A percentile compares a stretch with the other conserved stretches of the same genome.
Conservation (phyloP, 2,329 filamentous ascomycete species). For the Chaetomiaceae sp. region DNA sequence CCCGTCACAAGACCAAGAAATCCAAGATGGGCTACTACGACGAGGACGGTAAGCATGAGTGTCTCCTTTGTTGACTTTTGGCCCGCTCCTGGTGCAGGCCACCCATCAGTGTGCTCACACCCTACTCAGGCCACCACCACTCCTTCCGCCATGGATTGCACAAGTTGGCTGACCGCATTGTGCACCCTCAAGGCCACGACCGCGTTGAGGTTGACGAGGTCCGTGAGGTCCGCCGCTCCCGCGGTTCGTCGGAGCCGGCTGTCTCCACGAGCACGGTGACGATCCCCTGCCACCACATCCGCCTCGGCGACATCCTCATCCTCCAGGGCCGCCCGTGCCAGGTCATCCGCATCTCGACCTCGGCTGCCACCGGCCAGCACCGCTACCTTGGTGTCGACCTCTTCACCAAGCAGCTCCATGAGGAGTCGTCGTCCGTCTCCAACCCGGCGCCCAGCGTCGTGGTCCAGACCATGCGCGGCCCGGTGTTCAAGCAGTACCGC, state of each 20-base stretch:
- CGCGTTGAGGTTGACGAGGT: conserved; percentile 44
- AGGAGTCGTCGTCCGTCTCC: conserved; percentile 96
- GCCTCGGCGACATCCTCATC: conserved; percentile 96
- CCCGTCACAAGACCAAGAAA: conserved; percentile 36
- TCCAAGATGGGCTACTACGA: conserved; percentile 62
- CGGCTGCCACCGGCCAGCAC: conserved; percentile 96
- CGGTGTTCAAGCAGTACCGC: conserved; percentile 99
- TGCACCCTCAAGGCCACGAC: conserved; percentile 44
- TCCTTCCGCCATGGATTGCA: conserved; percentile 51
- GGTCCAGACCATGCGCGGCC: conserved; percentile 98
- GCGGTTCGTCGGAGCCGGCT: conserved; percentile 29
- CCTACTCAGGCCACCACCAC: conserved; percentile 49
- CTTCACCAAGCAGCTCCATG: conserved; percentile 99
- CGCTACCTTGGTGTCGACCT: conserved; percentile 99
- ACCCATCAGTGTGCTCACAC: conserved; percentile 19
- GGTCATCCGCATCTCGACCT: conserved; percentile 99
- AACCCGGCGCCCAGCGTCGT: conserved; percentile 95
- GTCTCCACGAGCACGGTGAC: conserved; percentile 76
- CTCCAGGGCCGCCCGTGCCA: conserved; percentile 98
- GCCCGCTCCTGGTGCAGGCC: not conserved
- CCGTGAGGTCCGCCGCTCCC: conserved; percentile 37
- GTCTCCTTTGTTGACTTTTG: conserved; percentile 10
- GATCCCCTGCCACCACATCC: conserved; percentile 99
- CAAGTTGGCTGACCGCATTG: conserved; percentile 52
- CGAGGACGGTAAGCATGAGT: conserved; percentile 47